Evolutionary conservation across 2,329 filamentous ascomycete species (phyloP), one percentile per base, ranked within the genome.

Genomic region (Phoma herbarum): DNA sequence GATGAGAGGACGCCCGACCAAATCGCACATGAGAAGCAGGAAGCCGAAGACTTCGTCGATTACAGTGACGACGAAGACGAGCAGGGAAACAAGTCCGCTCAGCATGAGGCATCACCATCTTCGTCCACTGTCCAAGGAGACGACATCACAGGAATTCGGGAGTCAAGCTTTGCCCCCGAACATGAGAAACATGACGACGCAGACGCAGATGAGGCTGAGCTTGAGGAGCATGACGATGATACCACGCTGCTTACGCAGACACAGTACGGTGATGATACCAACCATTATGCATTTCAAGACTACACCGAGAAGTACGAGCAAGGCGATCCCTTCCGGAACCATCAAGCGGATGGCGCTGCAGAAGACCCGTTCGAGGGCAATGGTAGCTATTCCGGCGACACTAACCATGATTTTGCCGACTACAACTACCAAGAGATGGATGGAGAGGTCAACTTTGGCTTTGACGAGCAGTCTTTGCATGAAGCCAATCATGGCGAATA

Each of bases 1-100:
- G 43, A 46, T 37, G 60, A 66, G 25, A 54, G 54, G 37, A 55
- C 54, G 2, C 51, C 48, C 9, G 52, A 60, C 9, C 52, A 57
- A 22, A 53, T 60, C 28, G 60, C 54, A 23, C 61, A 56, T 41
- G 61, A 62, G 44, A 66, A 63, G 47, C 61, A 67, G 16, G 59
- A 66, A 33, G 73, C 78, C n/a, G 78, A 76, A 12, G 80, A 82
- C 62, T 58, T 80, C n/a, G 77, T 82, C 65, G 81, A 82, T 59
- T 85, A 84, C 65, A 81, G 82, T 23, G 82, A 85, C 56, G 79
- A 76, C n/a, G 78, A 81, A 37, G 68, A 66, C 20, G 61, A 66
- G 8, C 42, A 62, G 37, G 57, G 54, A 22, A 41, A 26, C n/a
- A 59, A 63, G 20, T 52, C 55, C 39, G 57, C 57, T 18, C 43